Percentiles rank a stretch among this genome's conserved stretches.
phyloP scores from a whole-genome alignment of 140 eudicot species.

The Cichorium intybus region DNA sequence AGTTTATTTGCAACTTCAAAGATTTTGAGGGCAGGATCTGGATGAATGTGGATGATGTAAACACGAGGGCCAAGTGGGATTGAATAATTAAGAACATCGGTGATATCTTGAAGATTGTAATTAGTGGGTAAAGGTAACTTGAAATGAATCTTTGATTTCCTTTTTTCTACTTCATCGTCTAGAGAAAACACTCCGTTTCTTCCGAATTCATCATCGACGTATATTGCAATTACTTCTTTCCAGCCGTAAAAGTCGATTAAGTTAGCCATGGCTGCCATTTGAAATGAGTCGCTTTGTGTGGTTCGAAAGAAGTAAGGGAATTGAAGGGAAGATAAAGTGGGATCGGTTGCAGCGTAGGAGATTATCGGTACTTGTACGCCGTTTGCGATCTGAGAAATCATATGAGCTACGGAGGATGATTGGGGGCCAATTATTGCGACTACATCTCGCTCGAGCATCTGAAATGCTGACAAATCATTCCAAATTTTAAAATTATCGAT shows the following conservation, averaged over 20 bases:
- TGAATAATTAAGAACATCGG: constrained; percentile 42
- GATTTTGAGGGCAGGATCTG: constrained; percentile 42
- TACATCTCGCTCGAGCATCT: constrained; percentile 56
- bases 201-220: constrained; percentile 57
- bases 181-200: constrained; percentile 53
- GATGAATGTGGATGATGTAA: constrained; percentile 51
- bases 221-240: constrained; percentile 70
- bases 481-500: not conserved
- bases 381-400: constrained; percentile 51
- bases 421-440: constrained; percentile 80
- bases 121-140: constrained; percentile 54
- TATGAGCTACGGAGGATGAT: constrained; percentile 60
- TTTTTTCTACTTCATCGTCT: constrained; percentile 51
- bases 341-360: constrained; percentile 66
- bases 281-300: constrained; percentile 60
- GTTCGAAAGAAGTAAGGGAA: constrained; percentile 63
- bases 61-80: constrained; percentile 63
- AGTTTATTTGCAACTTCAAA: constrained; percentile 43
- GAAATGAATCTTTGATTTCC: constrained; percentile 47
- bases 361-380: constrained; percentile 60
- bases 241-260: constrained; percentile 50
- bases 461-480: constrained; percentile 54
- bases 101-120: constrained; percentile 33
- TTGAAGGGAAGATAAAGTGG: constrained; percentile 66
- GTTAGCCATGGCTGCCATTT: constrained; percentile 79